Base-by-base conservation (phyloP, 495 filamentous ascomycete species). In the Penicillium subrubescens region DNA sequence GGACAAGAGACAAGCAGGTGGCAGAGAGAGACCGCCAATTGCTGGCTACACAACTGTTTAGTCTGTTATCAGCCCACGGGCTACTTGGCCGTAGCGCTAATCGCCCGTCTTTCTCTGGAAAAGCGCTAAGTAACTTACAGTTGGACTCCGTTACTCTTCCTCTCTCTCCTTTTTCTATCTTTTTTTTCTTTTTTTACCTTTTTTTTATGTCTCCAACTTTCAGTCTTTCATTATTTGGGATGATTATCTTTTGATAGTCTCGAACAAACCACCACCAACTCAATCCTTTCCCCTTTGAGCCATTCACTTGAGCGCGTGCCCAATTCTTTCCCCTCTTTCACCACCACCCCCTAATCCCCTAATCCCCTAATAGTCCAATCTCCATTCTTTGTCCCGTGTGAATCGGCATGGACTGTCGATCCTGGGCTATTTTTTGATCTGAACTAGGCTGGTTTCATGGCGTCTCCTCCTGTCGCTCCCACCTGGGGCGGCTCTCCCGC, bases 351-450 rank as follows among this genome's bases (percentile, higher is more conserved):
- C 46, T 59, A 59, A 66, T 60, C 52, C 63, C 53, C 19, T 50
- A 67, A 67, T 66, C 66, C 71, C 53, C 60, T 69, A 69, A 69
- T 69, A 29, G 69, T 67, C 57, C 33, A 52, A 58, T 60, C 59
- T 59, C 66, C 65, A 63, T 64, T 62, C 61, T 54, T 33, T 35
- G 60, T 63, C 59, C 69, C 67, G 69, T 72, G 71, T 56, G 55
- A 61, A 64, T 66, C 71, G 67, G 64, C 57, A 70, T 72, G 63
- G 65, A 54, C 69, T 56, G 71, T 70, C 69, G 69, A 74, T 74
- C 70, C 55, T 68, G 70, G 65, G 69, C 67, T 72, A 66, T 70
- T 70, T 70, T 70, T 66, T 72, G 66, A 71, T 71, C 63, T 54
- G 60, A 55, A 57, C 60, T 63, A 53, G 71, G 61, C 63, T 57